Conservation (phyloP, 2,329 filamentous ascomycete genomes). For the Fusarium sp. region DNA sequence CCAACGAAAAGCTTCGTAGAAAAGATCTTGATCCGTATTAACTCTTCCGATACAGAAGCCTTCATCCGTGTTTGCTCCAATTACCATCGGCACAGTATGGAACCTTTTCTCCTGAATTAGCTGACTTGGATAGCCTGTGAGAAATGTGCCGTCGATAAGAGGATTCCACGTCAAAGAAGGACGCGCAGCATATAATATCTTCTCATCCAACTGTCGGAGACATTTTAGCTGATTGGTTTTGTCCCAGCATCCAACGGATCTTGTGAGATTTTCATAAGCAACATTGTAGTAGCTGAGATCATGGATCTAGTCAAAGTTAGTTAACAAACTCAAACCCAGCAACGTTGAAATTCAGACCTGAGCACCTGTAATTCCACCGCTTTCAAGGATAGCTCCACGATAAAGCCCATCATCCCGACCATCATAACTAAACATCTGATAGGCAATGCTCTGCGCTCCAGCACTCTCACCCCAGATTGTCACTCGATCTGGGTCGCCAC, state of each 20-base stretch:
- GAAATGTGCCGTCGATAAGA: constrained; percentile 62
- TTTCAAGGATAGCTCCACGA: constrained; percentile 66
- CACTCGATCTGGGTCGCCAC: constrained; percentile 61
- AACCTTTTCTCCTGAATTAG: constrained; percentile 59
- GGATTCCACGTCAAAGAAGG: constrained; percentile 58
- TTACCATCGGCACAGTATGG: constrained; percentile 60
- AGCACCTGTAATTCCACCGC: constrained; percentile 55
- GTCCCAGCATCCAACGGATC: constrained; percentile 51
- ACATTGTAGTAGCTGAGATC: constrained; percentile 48
- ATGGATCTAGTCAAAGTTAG: constrained; percentile 27
- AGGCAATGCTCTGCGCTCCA: constrained; percentile 57
- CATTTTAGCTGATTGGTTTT: constrained; percentile 55
- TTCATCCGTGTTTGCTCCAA: constrained; percentile 65
- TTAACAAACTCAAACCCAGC: background rate
- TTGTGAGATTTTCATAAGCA: constrained; percentile 46
- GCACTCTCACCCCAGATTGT: constrained; percentile 64
- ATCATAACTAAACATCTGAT: constrained; percentile 67
- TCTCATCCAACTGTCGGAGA: constrained; percentile 52
- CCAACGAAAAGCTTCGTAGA: constrained; percentile 54
- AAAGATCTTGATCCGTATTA: constrained; percentile 60
- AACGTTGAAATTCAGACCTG: constrained; percentile 18
- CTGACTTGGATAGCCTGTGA: constrained; percentile 62
- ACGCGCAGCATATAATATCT: constrained; percentile 52
- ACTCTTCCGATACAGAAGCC: constrained; percentile 57
- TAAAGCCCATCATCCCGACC: constrained; percentile 69